Evolutionary conservation across 257 asterid genomes (phyloP).

Genomic region (Rehmannia glutinosa): DNA sequence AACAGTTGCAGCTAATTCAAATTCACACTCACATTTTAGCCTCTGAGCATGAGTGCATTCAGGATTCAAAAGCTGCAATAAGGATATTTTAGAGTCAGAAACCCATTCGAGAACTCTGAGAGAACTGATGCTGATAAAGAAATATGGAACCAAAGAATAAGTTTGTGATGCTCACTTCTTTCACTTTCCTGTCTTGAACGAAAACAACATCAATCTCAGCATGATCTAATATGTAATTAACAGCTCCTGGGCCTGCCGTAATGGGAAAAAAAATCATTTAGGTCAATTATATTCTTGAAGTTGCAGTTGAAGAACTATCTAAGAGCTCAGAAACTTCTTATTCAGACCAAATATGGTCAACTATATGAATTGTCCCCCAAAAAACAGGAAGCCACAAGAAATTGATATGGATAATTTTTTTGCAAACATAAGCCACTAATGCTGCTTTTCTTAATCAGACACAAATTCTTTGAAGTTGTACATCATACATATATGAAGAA

Average conservation of each 20-base stretch:
- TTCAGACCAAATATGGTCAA: neutral
- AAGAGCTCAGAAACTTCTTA: neutral
- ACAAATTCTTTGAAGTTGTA: neutral
- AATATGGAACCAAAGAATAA: slow-evolving; percentile 14
- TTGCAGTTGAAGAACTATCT: neutral
- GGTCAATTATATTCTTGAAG: neutral
- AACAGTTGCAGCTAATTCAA: neutral
- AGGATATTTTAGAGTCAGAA: neutral
- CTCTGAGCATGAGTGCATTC: slow-evolving; percentile 74
- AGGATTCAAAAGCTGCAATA: slow-evolving; percentile 62
- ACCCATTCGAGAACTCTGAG: neutral
- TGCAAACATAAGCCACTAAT: neutral
- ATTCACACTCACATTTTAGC: slow-evolving; percentile 56
- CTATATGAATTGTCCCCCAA: neutral
- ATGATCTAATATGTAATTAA: slow-evolving; percentile 73
- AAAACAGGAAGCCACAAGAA: neutral
- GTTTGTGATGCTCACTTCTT: slow-evolving; percentile 51
- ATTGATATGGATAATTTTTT: neutral
- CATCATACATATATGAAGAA: neutral
- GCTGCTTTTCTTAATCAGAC: neutral
- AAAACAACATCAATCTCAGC: slow-evolving; percentile 81
- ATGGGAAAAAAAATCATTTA: slow-evolving; percentile 1
- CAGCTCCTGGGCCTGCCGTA: slow-evolving; percentile 81
- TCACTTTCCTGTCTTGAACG: slow-evolving; percentile 74
- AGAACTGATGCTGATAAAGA: neutral